Conservation (phyloP, 78 protist species). For the Cyanophora paradoxa region DNA sequence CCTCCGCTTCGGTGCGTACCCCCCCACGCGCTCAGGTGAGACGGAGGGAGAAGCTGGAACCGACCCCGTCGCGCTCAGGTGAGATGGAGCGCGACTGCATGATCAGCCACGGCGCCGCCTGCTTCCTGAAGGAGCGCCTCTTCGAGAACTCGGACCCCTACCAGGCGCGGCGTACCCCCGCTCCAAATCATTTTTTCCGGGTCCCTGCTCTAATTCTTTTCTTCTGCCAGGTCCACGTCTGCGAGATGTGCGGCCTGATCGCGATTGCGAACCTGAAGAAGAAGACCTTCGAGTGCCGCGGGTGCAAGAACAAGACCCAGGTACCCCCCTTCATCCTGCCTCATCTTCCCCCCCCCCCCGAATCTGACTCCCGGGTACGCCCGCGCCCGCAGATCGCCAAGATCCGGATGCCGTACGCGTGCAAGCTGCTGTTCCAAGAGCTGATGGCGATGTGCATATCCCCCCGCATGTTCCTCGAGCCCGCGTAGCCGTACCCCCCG, state of each 20-base stretch:
- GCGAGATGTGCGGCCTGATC: constrained; percentile 96
- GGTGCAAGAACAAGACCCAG: constrained; percentile 76
- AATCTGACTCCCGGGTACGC: not conserved
- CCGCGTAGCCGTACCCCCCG: too few species aligned
- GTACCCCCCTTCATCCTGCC: not conserved
- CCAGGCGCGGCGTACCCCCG: too few species aligned
- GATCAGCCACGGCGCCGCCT: constrained; percentile 95
- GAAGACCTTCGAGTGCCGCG: constrained; percentile 61
- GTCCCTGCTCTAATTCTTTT: too few species aligned
- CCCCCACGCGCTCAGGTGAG: not conserved
- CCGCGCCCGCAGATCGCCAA: constrained; percentile 55
- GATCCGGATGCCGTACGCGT: constrained; percentile 95
- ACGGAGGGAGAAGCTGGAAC: not conserved
- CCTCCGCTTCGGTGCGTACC: constrained; percentile 89
- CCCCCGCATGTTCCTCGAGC: constrained; percentile 88
- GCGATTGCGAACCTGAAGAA: constrained; percentile 71
- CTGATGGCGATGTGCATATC: constrained; percentile 95
- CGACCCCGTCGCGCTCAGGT: not conserved
- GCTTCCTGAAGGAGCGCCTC: constrained; percentile 89
- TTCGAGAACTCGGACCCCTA: constrained; percentile 84
- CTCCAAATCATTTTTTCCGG: too few species aligned
- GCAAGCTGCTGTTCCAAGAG: constrained; percentile 98
- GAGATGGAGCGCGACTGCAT: constrained; percentile 99
- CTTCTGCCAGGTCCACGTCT: constrained; percentile 82
- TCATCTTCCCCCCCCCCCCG: not conserved